Conservation (phyloP, 345 rosid genomes). For the Populus tremula region DNA sequence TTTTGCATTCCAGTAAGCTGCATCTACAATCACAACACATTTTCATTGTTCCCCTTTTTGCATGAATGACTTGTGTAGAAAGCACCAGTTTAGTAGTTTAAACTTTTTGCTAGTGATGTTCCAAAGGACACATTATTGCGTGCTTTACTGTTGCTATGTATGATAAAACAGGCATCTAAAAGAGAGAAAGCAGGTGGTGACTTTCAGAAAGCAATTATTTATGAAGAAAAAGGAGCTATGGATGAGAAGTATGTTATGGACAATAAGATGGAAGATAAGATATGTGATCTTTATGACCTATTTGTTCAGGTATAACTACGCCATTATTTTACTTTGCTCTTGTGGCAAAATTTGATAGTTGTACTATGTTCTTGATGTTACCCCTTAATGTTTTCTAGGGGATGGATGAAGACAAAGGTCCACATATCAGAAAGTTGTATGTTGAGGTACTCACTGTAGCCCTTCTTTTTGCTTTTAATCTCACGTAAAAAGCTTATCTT, state of each 20-base stretch:
- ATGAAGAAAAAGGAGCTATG: slow-evolving; percentile 15
- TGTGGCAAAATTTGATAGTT: neutral
- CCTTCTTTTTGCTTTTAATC: neutral
- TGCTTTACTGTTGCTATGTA: slow-evolving; percentile 4
- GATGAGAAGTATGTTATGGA: slow-evolving; percentile 22
- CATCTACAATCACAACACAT: too few relatives aligned
- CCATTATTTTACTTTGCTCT: neutral
- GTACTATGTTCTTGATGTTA: slow-evolving; percentile 17
- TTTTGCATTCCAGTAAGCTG: neutral
- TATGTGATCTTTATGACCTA: slow-evolving; percentile 42
- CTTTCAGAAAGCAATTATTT: slow-evolving; percentile 19
- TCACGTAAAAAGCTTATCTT: neutral
- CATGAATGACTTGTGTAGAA: neutral
- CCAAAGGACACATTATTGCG: neutral
- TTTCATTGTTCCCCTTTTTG: too few relatives aligned
- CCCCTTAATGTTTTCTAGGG: slow-evolving; percentile 28
- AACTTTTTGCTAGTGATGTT: neutral
- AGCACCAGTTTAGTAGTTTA: neutral
- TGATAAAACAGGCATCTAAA: slow-evolving; percentile 17
- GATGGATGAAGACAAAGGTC: slow-evolving; percentile 42
- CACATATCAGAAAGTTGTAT: slow-evolving; percentile 40
- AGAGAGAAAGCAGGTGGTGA: slow-evolving; percentile 15
- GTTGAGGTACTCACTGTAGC: slow-evolving; percentile 26
- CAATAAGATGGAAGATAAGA: slow-evolving; percentile 34
- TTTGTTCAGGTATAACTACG: slow-evolving; percentile 7